Conservation (phyloP, 192 early-diverging fungal species). For the Funneliformis geosporum region DNA sequence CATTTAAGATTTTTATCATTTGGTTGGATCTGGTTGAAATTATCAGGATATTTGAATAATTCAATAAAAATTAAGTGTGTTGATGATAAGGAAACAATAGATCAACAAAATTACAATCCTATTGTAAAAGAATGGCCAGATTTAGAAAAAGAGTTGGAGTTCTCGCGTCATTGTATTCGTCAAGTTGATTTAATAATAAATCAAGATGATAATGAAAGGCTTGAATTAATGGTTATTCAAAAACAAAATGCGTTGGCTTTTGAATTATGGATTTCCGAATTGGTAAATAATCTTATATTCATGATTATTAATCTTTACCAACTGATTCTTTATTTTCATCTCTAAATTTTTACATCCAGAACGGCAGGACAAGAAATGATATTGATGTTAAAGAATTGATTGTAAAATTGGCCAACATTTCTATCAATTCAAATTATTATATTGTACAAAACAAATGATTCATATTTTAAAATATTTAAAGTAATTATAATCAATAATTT, state of each 20-base stretch:
- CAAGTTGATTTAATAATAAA: background rate
- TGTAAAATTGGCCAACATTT: background rate
- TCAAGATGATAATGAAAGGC: background rate
- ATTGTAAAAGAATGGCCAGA: background rate
- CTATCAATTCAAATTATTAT: background rate
- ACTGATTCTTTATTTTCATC: background rate
- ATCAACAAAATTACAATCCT: background rate
- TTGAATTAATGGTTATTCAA: background rate
- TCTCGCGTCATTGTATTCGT: background rate
- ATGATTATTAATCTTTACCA: background rate
- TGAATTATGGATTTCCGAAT: slow-evolving; percentile 28
- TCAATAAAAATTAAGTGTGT: no score
- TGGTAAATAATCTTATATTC: background rate
- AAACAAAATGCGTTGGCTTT: background rate
- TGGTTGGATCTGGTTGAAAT: slow-evolving; percentile 38
- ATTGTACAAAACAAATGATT: background rate
- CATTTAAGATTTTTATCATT: slow-evolving; percentile 50
- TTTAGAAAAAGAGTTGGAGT: slow-evolving; percentile 3
- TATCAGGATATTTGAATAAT: background rate
- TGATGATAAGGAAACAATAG: background rate
- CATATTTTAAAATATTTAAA: background rate
- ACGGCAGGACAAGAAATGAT: background rate
- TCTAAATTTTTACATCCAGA: background rate
- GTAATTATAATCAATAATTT: no score
- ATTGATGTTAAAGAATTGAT: background rate